phyloP scores from a whole-genome alignment of 805 yeast genomes.

The Sugiyamaella lignohabitans region DNA sequence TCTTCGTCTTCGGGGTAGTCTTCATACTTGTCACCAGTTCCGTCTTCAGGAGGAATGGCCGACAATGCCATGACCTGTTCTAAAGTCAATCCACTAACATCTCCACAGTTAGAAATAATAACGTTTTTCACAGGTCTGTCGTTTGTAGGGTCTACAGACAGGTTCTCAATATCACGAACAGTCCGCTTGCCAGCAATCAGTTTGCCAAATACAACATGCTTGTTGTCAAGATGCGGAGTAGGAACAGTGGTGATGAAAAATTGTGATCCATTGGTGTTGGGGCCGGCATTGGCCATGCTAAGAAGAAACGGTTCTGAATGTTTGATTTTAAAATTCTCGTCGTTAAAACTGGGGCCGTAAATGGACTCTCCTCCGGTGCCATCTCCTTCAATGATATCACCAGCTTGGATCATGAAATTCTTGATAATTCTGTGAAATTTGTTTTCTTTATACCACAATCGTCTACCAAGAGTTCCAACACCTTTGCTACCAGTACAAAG shows the following conservation, averaged over 20 bases:
- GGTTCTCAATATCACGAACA: slow-evolving; percentile 70
- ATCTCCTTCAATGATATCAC: slow-evolving; percentile 31
- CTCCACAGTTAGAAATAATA: slow-evolving; percentile 72
- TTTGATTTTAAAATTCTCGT: slow-evolving; percentile 37
- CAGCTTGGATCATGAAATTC: slow-evolving; percentile 33
- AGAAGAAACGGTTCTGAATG: slow-evolving; percentile 84
- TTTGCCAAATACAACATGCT: slow-evolving; percentile 94
- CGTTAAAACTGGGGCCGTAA: slow-evolving; percentile 30
- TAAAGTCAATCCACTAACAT: slow-evolving; percentile 43
- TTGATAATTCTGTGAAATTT: slow-evolving; percentile 30
- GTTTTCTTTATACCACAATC: slow-evolving; percentile 24
- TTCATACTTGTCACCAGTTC: slow-evolving; percentile 79
- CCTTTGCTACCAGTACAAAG: slow-evolving; percentile 86
- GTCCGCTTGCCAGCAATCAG: slow-evolving; percentile 76
- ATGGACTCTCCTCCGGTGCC: slow-evolving; percentile 48
- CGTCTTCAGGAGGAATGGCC: slow-evolving; percentile 39
- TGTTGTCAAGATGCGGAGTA: slow-evolving; percentile 91
- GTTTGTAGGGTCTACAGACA: slow-evolving; percentile 51
- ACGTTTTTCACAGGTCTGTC: slow-evolving; percentile 73
- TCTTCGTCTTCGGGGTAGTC: slow-evolving; percentile 70
- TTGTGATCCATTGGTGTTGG: slow-evolving; percentile 93
- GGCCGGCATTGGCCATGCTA: slow-evolving; percentile 97
- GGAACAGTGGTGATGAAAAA: slow-evolving; percentile 89
- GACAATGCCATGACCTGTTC: neutral
- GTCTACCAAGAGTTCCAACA: slow-evolving; percentile 23